Evolutionary conservation across 2,329 filamentous ascomycete species (phyloP).

Genomic region (Scedosporium boydii): DNA sequence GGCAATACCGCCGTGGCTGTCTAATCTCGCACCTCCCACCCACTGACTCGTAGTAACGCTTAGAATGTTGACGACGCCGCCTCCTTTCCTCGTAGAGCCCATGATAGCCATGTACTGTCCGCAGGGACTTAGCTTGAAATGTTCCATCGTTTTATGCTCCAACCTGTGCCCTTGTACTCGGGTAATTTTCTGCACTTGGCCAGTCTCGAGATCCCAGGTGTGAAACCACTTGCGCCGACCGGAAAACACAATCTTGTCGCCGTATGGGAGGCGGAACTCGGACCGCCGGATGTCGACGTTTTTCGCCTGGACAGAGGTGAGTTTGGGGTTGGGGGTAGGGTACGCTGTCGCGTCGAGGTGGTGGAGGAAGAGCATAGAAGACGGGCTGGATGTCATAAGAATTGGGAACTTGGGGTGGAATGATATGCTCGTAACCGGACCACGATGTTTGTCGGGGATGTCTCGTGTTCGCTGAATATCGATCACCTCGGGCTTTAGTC

Average conservation of each 20-base stretch:
- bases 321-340: conserved; percentile 73
- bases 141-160: conserved; percentile 85
- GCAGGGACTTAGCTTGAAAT: conserved; percentile 78
- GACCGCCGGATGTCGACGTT: conserved; percentile 77
- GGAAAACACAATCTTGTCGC: conserved; percentile 77
- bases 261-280: conserved; percentile 63
- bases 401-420: conserved; percentile 89
- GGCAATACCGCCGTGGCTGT: conserved; percentile 72
- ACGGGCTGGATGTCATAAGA: conserved; percentile 78
- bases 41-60: conserved; percentile 76
- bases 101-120: conserved; percentile 78
- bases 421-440: conserved; percentile 69
- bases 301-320: conserved; percentile 82
- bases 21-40: conserved; percentile 72
- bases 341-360: conserved; percentile 70
- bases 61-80: conserved; percentile 79
- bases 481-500: conserved; percentile 76
- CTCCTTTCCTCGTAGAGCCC: conserved; percentile 72
- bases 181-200: conserved; percentile 72
- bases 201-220: conserved; percentile 79
- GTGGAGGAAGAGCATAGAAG: conserved; percentile 79
- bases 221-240: conserved; percentile 89
- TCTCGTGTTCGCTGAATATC: conserved; percentile 87
- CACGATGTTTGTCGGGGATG: conserved; percentile 68
- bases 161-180: conserved; percentile 65